A percentile compares a stretch with the other conserved stretches of the same genome.
Conservation (phyloP, 2,329 filamentous ascomycete species). For the Fusarium udum region DNA sequence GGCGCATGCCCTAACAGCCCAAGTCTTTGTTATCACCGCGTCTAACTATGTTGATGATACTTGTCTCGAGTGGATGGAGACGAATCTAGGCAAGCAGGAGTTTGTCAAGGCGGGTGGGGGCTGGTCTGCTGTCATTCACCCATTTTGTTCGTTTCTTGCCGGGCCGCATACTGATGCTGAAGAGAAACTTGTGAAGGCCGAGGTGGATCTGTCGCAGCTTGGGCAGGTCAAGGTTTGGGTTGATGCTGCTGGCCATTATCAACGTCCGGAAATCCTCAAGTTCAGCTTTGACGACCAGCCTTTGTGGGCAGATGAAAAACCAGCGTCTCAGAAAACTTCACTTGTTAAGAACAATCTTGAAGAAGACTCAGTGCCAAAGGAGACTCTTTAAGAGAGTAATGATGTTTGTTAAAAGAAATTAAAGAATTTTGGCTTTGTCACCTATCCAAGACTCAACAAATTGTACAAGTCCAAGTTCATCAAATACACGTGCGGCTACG, state of each 20-base stretch:
- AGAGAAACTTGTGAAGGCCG: background rate
- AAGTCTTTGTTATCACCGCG: rapidly evolving
- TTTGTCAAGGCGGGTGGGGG: background rate
- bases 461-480: background rate
- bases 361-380: rapidly evolving
- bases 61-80: background rate
- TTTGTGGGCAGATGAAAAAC: background rate
- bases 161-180: background rate
- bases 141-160: background rate
- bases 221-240: background rate
- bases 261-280: background rate
- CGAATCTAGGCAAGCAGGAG: background rate
- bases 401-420: too few species aligned
- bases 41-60: background rate
- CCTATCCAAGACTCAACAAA: background rate
- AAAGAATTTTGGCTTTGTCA: background rate
- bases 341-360: rapidly evolving
- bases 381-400: rapidly evolving
- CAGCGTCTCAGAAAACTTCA: rapidly evolving
- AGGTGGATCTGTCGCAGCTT: background rate
- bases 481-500: too few species aligned
- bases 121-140: background rate
- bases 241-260: background rate
- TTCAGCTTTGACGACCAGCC: background rate
- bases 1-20: rapidly evolving